Evolutionary conservation across 257 asterid species (phyloP).

Genomic region (Solanum piurae): DNA sequence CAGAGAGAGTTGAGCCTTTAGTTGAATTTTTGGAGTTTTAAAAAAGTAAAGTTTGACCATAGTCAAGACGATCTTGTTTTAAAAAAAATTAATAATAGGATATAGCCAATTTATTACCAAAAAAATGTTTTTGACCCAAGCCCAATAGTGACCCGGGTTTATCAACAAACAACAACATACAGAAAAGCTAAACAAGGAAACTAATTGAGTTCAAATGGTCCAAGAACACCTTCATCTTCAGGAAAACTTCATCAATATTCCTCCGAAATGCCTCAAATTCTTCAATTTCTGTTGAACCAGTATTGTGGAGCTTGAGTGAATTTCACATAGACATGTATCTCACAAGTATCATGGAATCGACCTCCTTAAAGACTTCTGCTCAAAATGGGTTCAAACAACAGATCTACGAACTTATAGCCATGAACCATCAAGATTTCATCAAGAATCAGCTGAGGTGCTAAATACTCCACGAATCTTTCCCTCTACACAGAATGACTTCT

Average conservation of each 20-base stretch:
- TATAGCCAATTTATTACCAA: background rate
- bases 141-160: background rate
- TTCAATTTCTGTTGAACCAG: background rate
- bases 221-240: background rate
- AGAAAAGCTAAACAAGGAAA: too few relatives aligned
- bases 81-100: background rate
- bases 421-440: background rate
- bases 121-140: background rate
- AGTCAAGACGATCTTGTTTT: background rate
- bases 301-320: background rate
- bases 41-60: background rate
- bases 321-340: background rate
- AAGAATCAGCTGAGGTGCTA: background rate
- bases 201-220: background rate
- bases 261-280: background rate
- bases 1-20: background rate
- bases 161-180: background rate
- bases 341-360: background rate
- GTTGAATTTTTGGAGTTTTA: background rate
- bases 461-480: background rate
- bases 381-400: background rate
- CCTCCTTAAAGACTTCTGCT: background rate
- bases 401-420: background rate
- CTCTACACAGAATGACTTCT: background rate
- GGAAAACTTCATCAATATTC: background rate